Base-by-base conservation (phyloP, 768 basidiomycete species). In the Grammothele lineata region DNA sequence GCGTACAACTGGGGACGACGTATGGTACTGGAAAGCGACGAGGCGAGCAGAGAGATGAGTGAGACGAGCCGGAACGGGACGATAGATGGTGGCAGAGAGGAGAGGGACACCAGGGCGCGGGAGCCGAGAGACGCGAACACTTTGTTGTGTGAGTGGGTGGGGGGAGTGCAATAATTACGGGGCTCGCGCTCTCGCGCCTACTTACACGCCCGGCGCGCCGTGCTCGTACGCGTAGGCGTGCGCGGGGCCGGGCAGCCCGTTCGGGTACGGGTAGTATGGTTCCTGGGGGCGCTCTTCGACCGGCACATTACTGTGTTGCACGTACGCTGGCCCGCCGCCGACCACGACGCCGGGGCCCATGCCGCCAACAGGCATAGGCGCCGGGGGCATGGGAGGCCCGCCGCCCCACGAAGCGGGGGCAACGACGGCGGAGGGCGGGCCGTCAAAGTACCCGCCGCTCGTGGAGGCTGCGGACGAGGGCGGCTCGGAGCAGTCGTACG, bases 11-110 rank as follows among this genome's bases (percentile, higher is more conserved):
- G 23, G 11, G 21, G 39, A 40, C 39, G 40, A 42, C 14, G 45
- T 47, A 47, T 43, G 45, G 17, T 47, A 51, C 45, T 37, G 39
- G 44, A 50, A 45, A 50, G 44, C 43, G 43, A 19, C n/a, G 23
- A 38, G 27, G 19, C 3, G 24, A 25, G 39, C 15, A 41, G 26
- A 11, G 17, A 32, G n/a, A 41, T 7, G 27, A 19, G 26, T 8
- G 23, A 12, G 12, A 24, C 14, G 23, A 24, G 38, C 21, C 19
- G 38, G 18, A n/a, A 7, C 27, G 27, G 27, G 27, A 30, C 27
- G 7, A 30, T 30, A 30, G 27, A 30, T 30, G 27, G 7, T 30
- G n/a, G n/a, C n/a, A n/a, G n/a, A n/a, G n/a, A n/a, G n/a, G n/a
- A n/a, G n/a, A n/a, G n/a, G n/a, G n/a, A n/a, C n/a, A n/a, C n/a